These are phyloP conservation scores for Tulasnella sp. DNA, from an alignment of 768 basidiomycete genomes.

Conservation along the genomic window DNA sequence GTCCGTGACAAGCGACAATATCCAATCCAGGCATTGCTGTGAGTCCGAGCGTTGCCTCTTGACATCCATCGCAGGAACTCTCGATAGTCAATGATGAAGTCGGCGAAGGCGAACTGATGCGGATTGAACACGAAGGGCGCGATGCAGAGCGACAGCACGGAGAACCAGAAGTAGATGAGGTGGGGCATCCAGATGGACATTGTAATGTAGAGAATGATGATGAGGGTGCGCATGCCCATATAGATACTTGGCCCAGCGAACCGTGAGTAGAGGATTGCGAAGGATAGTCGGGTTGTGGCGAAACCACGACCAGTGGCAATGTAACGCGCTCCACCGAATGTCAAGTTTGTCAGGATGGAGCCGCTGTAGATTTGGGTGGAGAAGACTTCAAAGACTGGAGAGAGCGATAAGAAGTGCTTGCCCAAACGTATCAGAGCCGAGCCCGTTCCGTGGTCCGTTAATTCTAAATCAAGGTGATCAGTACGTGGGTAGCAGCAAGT, in stretches of 20 bases:
- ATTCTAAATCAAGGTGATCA: slow-evolving; percentile 47
- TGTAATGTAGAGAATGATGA: slow-evolving; percentile 91
- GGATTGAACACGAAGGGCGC: slow-evolving; percentile 99
- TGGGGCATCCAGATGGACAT: slow-evolving; percentile 86
- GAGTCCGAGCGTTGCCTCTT: slow-evolving; percentile 92
- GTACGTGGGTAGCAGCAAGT: slow-evolving; percentile 9
- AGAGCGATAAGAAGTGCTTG: slow-evolving; percentile 91
- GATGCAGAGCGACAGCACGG: slow-evolving; percentile 82
- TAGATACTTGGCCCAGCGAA: slow-evolving; percentile 99
- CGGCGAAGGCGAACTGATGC: slow-evolving; percentile 96
- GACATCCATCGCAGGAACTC: slow-evolving; percentile 99
- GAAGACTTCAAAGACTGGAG: slow-evolving; percentile 96
- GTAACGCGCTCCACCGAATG: slow-evolving; percentile 95
- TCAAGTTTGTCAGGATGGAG: slow-evolving; percentile 93
- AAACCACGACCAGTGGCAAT: slow-evolving; percentile 99
- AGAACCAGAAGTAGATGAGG: slow-evolving; percentile 96
- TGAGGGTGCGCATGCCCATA: slow-evolving; percentile 85
- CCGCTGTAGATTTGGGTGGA: slow-evolving; percentile 97
- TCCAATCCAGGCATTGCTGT: slow-evolving; percentile 98
- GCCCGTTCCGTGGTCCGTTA: slow-evolving; percentile 89
- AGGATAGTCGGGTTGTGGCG: slow-evolving; percentile 89
- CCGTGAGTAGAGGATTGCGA: slow-evolving; percentile 92
- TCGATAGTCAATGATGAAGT: slow-evolving; percentile 94
- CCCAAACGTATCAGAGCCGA: slow-evolving; percentile 84
- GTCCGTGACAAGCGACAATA: slow-evolving; percentile 98